Conservation (phyloP, 2,329 filamentous ascomycete genomes). For the Penicillium sp. region DNA sequence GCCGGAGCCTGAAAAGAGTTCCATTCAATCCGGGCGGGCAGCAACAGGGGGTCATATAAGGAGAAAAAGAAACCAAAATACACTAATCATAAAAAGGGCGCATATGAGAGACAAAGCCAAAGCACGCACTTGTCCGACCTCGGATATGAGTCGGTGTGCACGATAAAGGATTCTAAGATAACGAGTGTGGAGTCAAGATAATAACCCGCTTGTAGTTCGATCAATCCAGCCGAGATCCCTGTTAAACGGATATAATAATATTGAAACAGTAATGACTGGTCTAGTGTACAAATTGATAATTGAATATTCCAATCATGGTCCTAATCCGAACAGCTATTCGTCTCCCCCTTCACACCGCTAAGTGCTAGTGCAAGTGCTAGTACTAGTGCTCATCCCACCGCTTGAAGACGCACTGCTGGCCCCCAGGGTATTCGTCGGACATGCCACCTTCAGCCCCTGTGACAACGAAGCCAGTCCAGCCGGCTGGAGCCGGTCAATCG, state of each 20-base stretch:
- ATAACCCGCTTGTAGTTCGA: neutral
- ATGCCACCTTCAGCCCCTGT: constrained; percentile 30
- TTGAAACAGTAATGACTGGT: neutral
- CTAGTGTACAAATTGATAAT: neutral
- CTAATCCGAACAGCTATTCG: neutral
- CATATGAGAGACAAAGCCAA: neutral
- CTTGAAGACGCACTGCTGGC: neutral
- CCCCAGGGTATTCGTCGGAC: constrained; percentile 30
- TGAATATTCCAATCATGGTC: neutral
- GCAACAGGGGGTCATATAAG: constrained; percentile 1
- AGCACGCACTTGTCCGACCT: neutral
- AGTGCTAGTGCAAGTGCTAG: neutral
- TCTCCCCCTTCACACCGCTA: neutral
- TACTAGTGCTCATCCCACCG: neutral
- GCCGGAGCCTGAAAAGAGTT: constrained; percentile 6
- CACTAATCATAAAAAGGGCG: neutral
- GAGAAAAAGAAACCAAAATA: neutral
- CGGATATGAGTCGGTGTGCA: constrained; percentile 11
- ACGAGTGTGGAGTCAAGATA: constrained; percentile 4
- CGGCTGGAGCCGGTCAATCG: constrained; percentile 38
- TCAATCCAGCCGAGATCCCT: neutral
- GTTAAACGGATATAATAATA: neutral
- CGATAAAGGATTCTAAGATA: constrained; percentile 8
- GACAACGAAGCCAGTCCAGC: constrained; percentile 31
- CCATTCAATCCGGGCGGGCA: constrained; percentile 14